Evolutionary conservation across 2,329 filamentous ascomycete genomes (phyloP).

Genomic region (Hymenoscyphus scutula): DNA sequence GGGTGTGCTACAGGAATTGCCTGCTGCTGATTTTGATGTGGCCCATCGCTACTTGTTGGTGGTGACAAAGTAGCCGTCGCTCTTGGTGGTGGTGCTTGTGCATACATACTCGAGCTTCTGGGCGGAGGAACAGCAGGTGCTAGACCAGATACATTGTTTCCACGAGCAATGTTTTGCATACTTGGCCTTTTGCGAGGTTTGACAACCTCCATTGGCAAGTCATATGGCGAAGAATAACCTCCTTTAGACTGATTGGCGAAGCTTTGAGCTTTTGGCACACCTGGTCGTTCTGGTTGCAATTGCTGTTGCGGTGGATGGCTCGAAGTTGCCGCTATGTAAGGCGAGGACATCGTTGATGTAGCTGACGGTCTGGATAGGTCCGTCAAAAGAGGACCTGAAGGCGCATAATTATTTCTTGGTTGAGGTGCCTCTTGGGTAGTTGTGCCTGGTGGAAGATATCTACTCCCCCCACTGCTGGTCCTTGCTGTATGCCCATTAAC

Average conservation of each 20-base stretch:
- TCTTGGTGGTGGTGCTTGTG: slow-evolving; percentile 25
- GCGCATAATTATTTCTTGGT: slow-evolving; percentile 30
- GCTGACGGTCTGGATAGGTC: slow-evolving; percentile 29
- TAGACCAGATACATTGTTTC: slow-evolving; percentile 26
- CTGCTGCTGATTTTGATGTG: slow-evolving; percentile 19
- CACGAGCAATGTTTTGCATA: slow-evolving; percentile 43
- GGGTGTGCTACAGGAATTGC: slow-evolving; percentile 6
- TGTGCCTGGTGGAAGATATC: slow-evolving; percentile 32
- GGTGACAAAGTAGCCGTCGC: slow-evolving; percentile 25
- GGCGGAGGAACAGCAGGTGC: slow-evolving; percentile 26
- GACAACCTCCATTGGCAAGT: slow-evolving; percentile 85
- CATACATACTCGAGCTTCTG: slow-evolving; percentile 32
- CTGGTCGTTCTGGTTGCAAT: slow-evolving; percentile 39
- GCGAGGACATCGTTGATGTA: slow-evolving; percentile 16
- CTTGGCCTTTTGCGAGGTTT: slow-evolving; percentile 65
- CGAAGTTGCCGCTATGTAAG: slow-evolving; percentile 25
- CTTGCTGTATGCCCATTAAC: slow-evolving; percentile 36
- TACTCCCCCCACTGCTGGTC: slow-evolving; percentile 26
- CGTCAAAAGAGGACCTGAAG: slow-evolving; percentile 33
- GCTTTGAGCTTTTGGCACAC: slow-evolving; percentile 66
- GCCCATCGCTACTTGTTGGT: slow-evolving; percentile 20
- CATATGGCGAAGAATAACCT: slow-evolving; percentile 91
- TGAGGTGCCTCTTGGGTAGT: slow-evolving; percentile 9
- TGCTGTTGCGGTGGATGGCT: slow-evolving; percentile 23
- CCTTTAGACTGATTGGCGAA: slow-evolving; percentile 89